Evolutionary conservation across 1,139 yeast genomes (phyloP), one percentile per base, ranked within the genome.

Genomic region (Geotrichum restrictum): DNA sequence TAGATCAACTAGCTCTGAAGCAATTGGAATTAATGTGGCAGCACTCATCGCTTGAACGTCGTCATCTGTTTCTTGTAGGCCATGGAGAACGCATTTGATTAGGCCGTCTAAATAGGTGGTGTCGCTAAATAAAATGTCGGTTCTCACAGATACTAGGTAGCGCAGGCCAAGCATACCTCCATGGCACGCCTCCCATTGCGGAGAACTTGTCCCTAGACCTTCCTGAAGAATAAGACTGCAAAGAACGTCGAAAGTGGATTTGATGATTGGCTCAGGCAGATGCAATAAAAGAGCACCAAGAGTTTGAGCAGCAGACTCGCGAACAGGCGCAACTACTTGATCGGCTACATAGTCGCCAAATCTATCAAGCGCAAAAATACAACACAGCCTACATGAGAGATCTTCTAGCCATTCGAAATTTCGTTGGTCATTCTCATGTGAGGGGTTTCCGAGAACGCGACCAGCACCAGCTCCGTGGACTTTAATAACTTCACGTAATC

Each of bases 41-140:
- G 98, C 98, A 19, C 96, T 91, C 47, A 93, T 96, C 13, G 97
- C 89, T 68, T 94, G 97, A 22, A 94, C 98, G 67, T 94, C 99
- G 68, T 93, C 98, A 62, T 91, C 96, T 56, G 82, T 78, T 64
- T 86, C 91, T 57, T 80, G 77, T 49, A 94, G 73, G 2, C 98
- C 96, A 69, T 86, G 89, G 44, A 93, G 73, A 0, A 93, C 98
- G 79, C 94, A 88, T 45, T 81, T 77, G 2, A 91, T 83, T 1
- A 93, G 88, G 54, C 80, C 79, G 59, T 85, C 85, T 38, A 88
- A 70, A 45, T 91, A 72, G 36, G 63, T 56, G 18, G 61, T 57
- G 39, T 78, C 78, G 13, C 75, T 69, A 32, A 85, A 73, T 32
- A 94, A 72, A 24, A 89, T 78, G 59, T 88, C 95, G 0, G 91